Conservation (phyloP, 768 basidiomycete genomes). For the Boletus subparvulus region DNA sequence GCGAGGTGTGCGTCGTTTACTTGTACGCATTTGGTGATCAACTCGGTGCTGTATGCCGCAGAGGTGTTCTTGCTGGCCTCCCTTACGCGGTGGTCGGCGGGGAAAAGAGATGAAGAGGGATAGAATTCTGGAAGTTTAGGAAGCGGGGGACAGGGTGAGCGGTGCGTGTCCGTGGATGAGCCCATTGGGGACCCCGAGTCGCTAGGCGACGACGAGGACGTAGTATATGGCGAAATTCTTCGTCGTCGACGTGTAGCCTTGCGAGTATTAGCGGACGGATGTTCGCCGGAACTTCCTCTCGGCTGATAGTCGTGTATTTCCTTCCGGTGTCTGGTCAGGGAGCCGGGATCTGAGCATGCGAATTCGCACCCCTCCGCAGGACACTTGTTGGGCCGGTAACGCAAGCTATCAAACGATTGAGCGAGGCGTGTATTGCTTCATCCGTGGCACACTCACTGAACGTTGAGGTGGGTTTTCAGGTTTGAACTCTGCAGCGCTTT, state of each 20-base stretch:
- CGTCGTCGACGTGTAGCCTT: neutral
- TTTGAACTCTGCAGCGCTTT: conserved; percentile 29
- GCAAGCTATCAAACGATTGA: conserved; percentile 11
- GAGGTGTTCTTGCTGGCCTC: neutral
- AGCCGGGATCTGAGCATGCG: neutral
- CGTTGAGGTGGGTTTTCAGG: conserved; percentile 24
- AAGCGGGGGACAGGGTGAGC: too few species aligned
- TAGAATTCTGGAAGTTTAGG: too few species aligned
- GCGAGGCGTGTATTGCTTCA: neutral
- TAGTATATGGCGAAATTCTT: conserved; percentile 5
- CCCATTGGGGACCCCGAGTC: neutral
- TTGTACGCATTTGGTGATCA: neutral
- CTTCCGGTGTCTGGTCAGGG: neutral
- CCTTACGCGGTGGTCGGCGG: neutral
- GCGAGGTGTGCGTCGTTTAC: neutral
- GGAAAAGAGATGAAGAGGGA: neutral
- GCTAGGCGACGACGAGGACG: neutral
- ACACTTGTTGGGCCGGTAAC: conserved; percentile 4
- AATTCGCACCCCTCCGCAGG: neutral
- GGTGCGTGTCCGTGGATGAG: neutral
- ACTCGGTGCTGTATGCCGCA: neutral
- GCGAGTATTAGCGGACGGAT: neutral
- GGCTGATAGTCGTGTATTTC: neutral
- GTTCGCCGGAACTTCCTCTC: neutral
- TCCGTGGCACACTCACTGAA: conserved; percentile 27